Conservation (phyloP, 352 stramenopile species). For the Globisporangium carolinianum region DNA sequence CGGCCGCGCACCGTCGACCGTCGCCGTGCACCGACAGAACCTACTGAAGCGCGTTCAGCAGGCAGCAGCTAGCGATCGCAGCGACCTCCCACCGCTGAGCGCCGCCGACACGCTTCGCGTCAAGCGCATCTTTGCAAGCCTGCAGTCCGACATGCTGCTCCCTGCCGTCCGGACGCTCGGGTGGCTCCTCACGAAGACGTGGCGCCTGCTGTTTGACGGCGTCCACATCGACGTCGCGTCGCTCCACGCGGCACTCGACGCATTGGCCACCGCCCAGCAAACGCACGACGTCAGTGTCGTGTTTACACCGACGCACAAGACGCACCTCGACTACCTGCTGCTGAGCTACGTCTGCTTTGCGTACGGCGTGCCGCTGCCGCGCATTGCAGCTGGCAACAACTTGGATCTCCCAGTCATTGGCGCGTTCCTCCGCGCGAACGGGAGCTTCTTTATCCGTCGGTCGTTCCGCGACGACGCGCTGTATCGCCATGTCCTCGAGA, state of each 20-base stretch:
- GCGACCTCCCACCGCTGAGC: slow-evolving; percentile 11
- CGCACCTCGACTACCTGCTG: slow-evolving; percentile 87
- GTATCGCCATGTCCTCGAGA: slow-evolving; percentile 82
- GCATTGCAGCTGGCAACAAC: slow-evolving; percentile 86
- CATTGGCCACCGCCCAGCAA: slow-evolving; percentile 24
- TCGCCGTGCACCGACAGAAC: slow-evolving; percentile 32
- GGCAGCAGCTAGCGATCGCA: neutral
- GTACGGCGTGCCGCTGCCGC: slow-evolving; percentile 79
- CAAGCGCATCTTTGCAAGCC: slow-evolving; percentile 46
- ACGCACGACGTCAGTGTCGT: slow-evolving; percentile 58
- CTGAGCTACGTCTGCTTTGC: slow-evolving; percentile 88
- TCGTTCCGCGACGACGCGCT: slow-evolving; percentile 64
- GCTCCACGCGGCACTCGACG: slow-evolving; percentile 43
- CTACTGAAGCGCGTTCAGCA: slow-evolving; percentile 30
- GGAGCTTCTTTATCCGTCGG: slow-evolving; percentile 88
- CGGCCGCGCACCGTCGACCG: slow-evolving; percentile 30
- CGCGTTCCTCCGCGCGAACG: slow-evolving; percentile 73
- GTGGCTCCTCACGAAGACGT: slow-evolving; percentile 76
- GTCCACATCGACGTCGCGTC: slow-evolving; percentile 67
- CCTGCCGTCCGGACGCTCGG: slow-evolving; percentile 65
- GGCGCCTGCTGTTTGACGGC: slow-evolving; percentile 65
- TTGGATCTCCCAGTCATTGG: slow-evolving; percentile 78
- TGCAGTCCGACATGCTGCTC: slow-evolving; percentile 75
- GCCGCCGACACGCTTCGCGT: slow-evolving; percentile 25
- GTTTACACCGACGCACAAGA: slow-evolving; percentile 86